A percentile compares a stretch with the other conserved stretches of the same genome.
These are phyloP conservation scores for Aspergillus arachidicola DNA, from an alignment of 2,329 filamentous ascomycete species.

Conservation along the genomic window DNA sequence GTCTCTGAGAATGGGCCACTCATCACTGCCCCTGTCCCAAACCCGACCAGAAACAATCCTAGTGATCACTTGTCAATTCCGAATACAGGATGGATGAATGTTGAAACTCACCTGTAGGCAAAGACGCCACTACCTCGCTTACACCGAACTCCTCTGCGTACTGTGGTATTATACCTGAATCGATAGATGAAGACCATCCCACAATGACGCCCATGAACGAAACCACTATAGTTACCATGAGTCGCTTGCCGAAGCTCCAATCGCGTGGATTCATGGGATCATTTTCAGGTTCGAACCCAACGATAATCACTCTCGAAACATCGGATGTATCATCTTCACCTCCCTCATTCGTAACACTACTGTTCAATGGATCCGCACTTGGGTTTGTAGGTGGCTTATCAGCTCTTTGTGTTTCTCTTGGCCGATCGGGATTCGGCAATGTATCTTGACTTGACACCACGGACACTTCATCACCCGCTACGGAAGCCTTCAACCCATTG, in stretches of 20 bases:
- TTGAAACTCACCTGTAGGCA: constrained; percentile 40
- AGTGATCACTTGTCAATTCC: not conserved
- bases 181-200: constrained; percentile 55
- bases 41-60: constrained; percentile 44
- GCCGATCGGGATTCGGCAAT: too few relatives aligned
- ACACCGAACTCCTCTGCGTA: constrained; percentile 52
- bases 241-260: constrained; percentile 40
- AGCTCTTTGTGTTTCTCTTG: too few relatives aligned
- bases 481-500: too few relatives aligned
- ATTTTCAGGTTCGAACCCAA: constrained; percentile 37
- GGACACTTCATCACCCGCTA: too few relatives aligned
- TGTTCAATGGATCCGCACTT: too few relatives aligned
- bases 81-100: not conserved
- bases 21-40: constrained; percentile 52
- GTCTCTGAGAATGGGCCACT: constrained; percentile 53
- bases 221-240: constrained; percentile 47
- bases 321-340: too few relatives aligned
- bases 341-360: too few relatives aligned
- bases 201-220: constrained; percentile 55
- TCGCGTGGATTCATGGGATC: constrained; percentile 42
- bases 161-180: constrained; percentile 51
- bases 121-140: constrained; percentile 51
- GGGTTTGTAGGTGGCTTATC: too few relatives aligned
- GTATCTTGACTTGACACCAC: too few relatives aligned
- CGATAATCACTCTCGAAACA: constrained; percentile 9